A percentile compares a stretch with the other conserved stretches of the same genome.
Conservation (phyloP, 495 filamentous ascomycete species). For the Letharia lupina region DNA sequence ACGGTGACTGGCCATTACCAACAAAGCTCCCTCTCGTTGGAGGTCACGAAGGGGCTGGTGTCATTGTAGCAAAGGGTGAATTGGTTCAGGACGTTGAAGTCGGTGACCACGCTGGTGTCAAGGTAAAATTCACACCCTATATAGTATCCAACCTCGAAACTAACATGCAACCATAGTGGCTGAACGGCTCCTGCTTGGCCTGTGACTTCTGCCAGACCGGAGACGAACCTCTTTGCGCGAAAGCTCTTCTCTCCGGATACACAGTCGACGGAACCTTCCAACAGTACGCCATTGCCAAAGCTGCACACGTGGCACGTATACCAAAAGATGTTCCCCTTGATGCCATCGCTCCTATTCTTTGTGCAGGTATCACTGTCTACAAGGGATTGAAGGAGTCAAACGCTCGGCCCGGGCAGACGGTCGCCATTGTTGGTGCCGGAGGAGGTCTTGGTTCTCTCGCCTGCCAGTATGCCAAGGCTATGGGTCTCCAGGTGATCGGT, state of each 20-base stretch:
- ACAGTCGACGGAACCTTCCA: slow-evolving; percentile 91
- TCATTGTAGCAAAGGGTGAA: slow-evolving; percentile 70
- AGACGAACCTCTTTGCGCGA: slow-evolving; percentile 69
- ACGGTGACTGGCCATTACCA: slow-evolving; percentile 77
- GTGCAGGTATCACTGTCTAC: slow-evolving; percentile 88
- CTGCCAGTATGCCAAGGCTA: slow-evolving; percentile 78
- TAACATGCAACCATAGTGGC: slow-evolving; percentile 44
- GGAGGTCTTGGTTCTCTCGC: slow-evolving; percentile 80
- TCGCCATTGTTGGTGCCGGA: slow-evolving; percentile 83
- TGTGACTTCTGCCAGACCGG: slow-evolving; percentile 73
- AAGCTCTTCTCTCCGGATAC: slow-evolving; percentile 72
- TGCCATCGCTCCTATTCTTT: slow-evolving; percentile 71
- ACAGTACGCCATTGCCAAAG: slow-evolving; percentile 83
- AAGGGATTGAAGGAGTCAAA: slow-evolving; percentile 84
- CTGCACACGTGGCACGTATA: slow-evolving; percentile 69
- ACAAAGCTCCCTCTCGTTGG: slow-evolving; percentile 80
- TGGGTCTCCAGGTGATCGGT: slow-evolving; percentile 71
- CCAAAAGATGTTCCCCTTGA: slow-evolving; percentile 68
- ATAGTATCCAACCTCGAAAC: not conserved
- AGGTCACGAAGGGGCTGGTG: slow-evolving; percentile 87
- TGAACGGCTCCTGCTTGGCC: slow-evolving; percentile 71
- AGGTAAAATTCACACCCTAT: slow-evolving; percentile 28
- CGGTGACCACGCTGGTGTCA: slow-evolving; percentile 76
- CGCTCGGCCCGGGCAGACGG: slow-evolving; percentile 61
- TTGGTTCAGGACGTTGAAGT: slow-evolving; percentile 65